phyloP scores from a whole-genome alignment of 192 early-diverging fungal species.

The Coemansia sp. region DNA sequence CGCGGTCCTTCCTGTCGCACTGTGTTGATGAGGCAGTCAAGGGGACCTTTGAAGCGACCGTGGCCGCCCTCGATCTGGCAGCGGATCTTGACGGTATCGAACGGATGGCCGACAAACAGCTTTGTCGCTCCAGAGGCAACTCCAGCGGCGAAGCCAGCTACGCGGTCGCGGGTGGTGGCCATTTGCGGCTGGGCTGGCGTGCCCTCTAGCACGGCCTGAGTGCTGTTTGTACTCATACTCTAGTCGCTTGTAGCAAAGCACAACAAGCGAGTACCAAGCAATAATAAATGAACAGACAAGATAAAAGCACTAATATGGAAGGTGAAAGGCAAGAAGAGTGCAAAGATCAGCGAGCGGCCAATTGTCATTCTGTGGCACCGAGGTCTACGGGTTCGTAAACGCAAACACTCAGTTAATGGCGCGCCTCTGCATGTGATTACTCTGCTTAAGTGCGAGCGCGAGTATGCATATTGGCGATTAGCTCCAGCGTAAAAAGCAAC shows the following conservation, averaged over 20 bases:
- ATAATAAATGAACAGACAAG: neutral
- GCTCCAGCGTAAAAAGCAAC: neutral
- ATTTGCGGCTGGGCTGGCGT: slow-evolving; percentile 22
- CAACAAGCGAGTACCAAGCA: slow-evolving; percentile 8
- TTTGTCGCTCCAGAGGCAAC: slow-evolving; percentile 78
- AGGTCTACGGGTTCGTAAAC: neutral
- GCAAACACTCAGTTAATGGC: neutral
- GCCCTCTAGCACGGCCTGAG: slow-evolving; percentile 11
- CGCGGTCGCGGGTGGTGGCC: slow-evolving; percentile 55
- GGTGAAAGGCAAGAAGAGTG: neutral
- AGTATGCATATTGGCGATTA: neutral
- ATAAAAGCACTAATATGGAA: neutral
- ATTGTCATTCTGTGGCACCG: neutral
- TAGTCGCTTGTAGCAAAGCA: slow-evolving; percentile 5
- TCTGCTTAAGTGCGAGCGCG: neutral
- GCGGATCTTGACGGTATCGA: slow-evolving; percentile 82
- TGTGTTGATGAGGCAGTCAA: slow-evolving; percentile 70
- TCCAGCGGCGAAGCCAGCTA: slow-evolving; percentile 73
- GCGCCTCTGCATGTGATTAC: neutral
- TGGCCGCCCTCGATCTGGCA: slow-evolving; percentile 72
- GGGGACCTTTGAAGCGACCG: slow-evolving; percentile 71
- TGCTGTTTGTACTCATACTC: neutral
- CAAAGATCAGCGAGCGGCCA: neutral
- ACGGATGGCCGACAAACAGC: slow-evolving; percentile 79
- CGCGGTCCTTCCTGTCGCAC: slow-evolving; percentile 69